Evolutionary conservation across 768 basidiomycete species (phyloP), one percentile per base, ranked within the genome.

Genomic region (Tricholomella constricta): DNA sequence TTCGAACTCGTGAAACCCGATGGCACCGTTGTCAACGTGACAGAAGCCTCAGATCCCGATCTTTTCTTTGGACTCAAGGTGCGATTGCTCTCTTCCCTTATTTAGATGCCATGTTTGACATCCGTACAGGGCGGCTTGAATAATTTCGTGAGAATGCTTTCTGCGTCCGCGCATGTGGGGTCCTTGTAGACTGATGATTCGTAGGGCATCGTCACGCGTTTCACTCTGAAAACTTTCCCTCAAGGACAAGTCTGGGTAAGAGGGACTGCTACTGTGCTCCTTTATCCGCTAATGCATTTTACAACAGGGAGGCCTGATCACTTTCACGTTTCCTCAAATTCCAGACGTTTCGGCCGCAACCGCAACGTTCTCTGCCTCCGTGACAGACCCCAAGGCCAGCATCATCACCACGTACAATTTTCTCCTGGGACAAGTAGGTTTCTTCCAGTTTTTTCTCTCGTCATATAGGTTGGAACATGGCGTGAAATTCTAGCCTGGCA

Each of bases 231-330:
- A 55, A 72, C 81, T 0, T 75, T 74, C 59, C 78, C 84, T 6
- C 83, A 86, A 66, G 68, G 69, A 0, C 63, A 77, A 65, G 79
- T 87, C 51, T 87, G 84, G 84, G 84, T 86, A 67, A 12, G 77
- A 22, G 7, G 15, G 15, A 12, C 26, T 25, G 10, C 19, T 48
- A 23, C 12, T 37, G 27, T 32, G 32, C 20, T 45, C 27, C 45
- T n/a, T 52, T 17, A n/a, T 44, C 10, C 12, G 6, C 26, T 36
- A 10, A 52, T 5, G 11, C 52, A 22, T 40, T 34, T 37, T 1
- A 55, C 11, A 12, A 42, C 51, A 84, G 83, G 83, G 82, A 5
- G 84, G 84, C 1, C n/a, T 74, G 1, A 73, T 84, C 11, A 62
- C 62, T 3, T 66, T 67, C 48, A 63, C 65, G 12, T 58, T 52